Evolutionary conservation across 2,329 filamentous ascomycete species (phyloP).

Genomic region (Scleromitrula shiraiana): DNA sequence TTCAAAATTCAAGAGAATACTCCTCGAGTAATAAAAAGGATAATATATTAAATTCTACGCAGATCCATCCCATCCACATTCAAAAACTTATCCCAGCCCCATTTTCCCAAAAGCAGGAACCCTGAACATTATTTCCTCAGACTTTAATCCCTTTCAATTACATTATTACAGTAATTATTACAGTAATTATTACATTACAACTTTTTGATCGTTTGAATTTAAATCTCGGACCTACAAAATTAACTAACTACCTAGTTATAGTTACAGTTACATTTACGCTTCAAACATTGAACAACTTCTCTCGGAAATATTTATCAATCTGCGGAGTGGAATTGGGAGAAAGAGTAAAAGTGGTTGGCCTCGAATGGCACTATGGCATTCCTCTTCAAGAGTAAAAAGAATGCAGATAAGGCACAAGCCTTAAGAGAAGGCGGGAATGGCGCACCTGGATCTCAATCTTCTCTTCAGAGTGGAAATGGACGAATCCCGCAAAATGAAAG

Average conservation of each 20-base stretch:
- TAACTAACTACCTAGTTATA: too few species aligned
- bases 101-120: constrained; percentile 9
- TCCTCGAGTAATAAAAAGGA: background rate
- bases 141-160: constrained; percentile 8
- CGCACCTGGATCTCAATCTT: constrained; percentile 34
- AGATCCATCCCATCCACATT: background rate
- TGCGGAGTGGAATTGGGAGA: constrained; percentile 4
- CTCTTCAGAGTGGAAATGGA: constrained; percentile 41
- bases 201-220: background rate
- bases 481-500: constrained; percentile 42
- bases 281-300: too few species aligned
- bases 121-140: constrained; percentile 3
- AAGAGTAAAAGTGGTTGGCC: constrained; percentile 21
- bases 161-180: too few species aligned
- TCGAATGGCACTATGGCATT: constrained; percentile 58
- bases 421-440: constrained; percentile 21
- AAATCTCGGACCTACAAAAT: constrained; percentile 7
- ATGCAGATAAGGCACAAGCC: constrained; percentile 52
- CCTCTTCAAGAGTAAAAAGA: constrained; percentile 76
- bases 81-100: constrained; percentile 1
- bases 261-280: too few species aligned
- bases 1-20: too few species aligned
- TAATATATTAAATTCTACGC: background rate
- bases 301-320: background rate
- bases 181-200: too few species aligned